A percentile compares a stretch with the other conserved stretches of the same genome.
Evolutionary conservation across 2,329 filamentous ascomycete genomes (phyloP).

Genomic region (Penicillium sp.): DNA sequence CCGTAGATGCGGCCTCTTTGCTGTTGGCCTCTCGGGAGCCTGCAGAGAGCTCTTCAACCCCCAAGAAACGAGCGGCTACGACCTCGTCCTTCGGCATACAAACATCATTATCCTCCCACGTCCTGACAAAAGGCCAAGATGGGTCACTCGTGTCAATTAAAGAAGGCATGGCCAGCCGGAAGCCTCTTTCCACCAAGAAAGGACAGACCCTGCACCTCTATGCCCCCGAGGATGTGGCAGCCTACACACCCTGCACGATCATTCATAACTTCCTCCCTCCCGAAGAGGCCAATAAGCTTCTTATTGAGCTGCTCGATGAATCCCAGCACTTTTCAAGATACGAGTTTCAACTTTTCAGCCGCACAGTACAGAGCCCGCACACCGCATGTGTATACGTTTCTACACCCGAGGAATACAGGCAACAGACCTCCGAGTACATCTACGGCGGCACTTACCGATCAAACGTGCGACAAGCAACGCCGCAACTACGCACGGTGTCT

Average conservation of each 20-base stretch:
- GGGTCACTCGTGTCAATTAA: conserved; percentile 18
- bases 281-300: conserved; percentile 65
- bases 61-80: conserved; percentile 36
- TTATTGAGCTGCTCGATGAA: conserved; percentile 71
- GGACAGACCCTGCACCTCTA: conserved; percentile 81
- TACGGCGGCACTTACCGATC: conserved; percentile 76
- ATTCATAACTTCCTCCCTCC: conserved; percentile 81
- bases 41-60: conserved; percentile 2
- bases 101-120: conserved; percentile 56
- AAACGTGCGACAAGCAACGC: conserved; percentile 70
- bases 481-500: conserved; percentile 66
- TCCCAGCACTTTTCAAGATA: conserved; percentile 63
- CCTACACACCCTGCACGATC: conserved; percentile 83
- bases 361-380: conserved; percentile 77
- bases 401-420: conserved; percentile 60
- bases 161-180: conserved; percentile 1
- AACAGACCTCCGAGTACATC: conserved; percentile 72
- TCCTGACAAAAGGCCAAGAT: conserved; percentile 42
- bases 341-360: conserved; percentile 82
- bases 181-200: conserved; percentile 58
- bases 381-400: conserved; percentile 80
- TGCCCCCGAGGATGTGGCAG: conserved; percentile 71
- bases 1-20: conserved; percentile 60
- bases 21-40: conserved; percentile 43
- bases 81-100: conserved; percentile 51